Evolutionary conservation across 148 eudicot species (phyloP).

Genomic region (Oxyria digyna): DNA sequence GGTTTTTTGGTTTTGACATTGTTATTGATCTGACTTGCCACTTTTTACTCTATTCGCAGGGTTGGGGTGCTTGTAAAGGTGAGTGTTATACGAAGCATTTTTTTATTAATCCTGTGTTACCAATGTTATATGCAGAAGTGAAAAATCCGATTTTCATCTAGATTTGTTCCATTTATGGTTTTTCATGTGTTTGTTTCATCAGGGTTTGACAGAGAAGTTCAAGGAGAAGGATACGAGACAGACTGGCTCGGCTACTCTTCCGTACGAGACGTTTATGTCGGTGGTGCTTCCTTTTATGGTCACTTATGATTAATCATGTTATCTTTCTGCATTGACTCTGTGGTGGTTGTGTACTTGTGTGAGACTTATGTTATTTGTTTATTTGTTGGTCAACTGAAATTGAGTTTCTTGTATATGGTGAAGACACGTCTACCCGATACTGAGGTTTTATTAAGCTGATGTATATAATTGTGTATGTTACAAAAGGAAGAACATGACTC

Average conservation of each 20-base stretch:
- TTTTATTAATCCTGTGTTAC: no score
- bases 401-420: background rate
- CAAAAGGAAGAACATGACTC: no score
- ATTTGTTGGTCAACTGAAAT: background rate
- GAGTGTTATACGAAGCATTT: no score
- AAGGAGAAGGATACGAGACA: constrained; percentile 63
- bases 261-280: constrained; percentile 57
- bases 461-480: no score
- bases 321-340: background rate
- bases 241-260: constrained; percentile 55
- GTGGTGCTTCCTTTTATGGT: constrained; percentile 70
- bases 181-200: constrained; percentile 5
- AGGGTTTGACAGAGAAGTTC: constrained; percentile 83
- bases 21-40: background rate
- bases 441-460: no score
- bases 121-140: no score
- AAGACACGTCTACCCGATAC: no score
- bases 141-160: background rate
- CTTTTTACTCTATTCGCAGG: constrained; percentile 25
- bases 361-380: background rate
- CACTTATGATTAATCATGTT: constrained; percentile 13
- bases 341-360: background rate
- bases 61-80: constrained; percentile 78
- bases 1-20: background rate
- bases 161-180: background rate